phyloP scores from a whole-genome alignment of 2,329 filamentous ascomycete species.

The Alternaria alternata region DNA sequence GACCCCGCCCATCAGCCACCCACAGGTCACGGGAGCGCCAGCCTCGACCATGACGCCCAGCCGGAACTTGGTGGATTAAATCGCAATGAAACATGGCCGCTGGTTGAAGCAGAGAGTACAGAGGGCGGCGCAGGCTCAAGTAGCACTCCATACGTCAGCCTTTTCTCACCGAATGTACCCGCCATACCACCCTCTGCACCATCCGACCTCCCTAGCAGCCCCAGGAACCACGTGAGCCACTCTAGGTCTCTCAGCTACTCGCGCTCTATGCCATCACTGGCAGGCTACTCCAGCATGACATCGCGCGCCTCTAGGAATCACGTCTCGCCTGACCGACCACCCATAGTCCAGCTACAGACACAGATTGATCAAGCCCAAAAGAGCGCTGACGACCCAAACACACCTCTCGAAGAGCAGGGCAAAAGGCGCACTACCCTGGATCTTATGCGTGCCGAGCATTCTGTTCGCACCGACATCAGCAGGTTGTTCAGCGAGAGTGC shows the following conservation, averaged over 20 bases:
- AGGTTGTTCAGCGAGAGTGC: constrained; percentile 55
- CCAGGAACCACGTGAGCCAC: constrained; percentile 20
- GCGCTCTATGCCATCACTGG: constrained; percentile 41
- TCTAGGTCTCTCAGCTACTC: constrained; percentile 33
- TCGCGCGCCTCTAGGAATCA: constrained; percentile 41
- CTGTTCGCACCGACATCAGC: constrained; percentile 55
- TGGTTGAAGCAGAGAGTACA: constrained; percentile 17
- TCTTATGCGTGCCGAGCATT: constrained; percentile 46
- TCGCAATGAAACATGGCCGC: constrained; percentile 25
- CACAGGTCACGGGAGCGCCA: constrained; percentile 21
- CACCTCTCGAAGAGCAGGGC: constrained; percentile 46
- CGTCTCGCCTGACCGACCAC: constrained; percentile 36
- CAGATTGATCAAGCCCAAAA: constrained; percentile 57
- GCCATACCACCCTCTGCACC: constrained; percentile 26
- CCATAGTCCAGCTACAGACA: constrained; percentile 41
- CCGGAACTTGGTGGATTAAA: constrained; percentile 10
- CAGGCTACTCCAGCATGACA: constrained; percentile 31
- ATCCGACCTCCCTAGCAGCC: constrained; percentile 11
- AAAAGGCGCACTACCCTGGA: constrained; percentile 37
- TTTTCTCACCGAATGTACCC: constrained; percentile 39
- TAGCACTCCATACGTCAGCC: constrained; percentile 32
- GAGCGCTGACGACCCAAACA: constrained; percentile 58
- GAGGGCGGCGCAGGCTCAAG: constrained; percentile 15
- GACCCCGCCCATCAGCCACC: constrained; percentile 24
- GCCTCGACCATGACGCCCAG: constrained; percentile 20